Conservation (phyloP, 352 stramenopile species). For the Pythium guiyangense region DNA sequence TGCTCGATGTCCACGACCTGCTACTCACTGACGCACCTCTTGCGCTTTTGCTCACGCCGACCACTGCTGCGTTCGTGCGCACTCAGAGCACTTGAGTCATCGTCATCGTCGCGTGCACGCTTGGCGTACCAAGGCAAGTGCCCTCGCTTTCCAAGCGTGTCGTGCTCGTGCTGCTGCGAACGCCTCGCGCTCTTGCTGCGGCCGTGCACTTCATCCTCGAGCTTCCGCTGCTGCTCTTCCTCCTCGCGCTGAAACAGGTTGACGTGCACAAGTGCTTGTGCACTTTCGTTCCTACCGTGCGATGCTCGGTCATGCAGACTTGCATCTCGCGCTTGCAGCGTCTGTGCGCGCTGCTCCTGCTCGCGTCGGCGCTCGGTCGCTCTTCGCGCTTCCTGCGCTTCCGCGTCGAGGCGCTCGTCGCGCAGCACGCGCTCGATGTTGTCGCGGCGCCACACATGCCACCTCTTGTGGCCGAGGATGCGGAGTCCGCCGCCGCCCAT, state of each 20-base stretch:
- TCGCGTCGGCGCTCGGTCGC: too few relatives aligned
- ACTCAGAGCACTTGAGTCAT: neutral
- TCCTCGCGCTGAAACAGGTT: slow-evolving; percentile 32
- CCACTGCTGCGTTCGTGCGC: neutral
- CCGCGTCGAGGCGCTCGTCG: slow-evolving; percentile 47
- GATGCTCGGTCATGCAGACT: too few relatives aligned
- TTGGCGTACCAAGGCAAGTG: slow-evolving; percentile 42
- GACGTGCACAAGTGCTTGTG: slow-evolving; percentile 16
- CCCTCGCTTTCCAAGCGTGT: slow-evolving; percentile 29
- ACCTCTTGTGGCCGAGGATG: slow-evolving; percentile 75
- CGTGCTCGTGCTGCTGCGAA: slow-evolving; percentile 4
- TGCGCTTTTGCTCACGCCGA: slow-evolving; percentile 29
- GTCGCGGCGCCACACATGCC: slow-evolving; percentile 82
- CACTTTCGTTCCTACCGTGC: neutral
- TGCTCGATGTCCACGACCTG: too few relatives aligned
- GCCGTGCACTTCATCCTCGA: too few relatives aligned
- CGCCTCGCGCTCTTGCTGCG: slow-evolving; percentile 1
- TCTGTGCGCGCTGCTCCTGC: slow-evolving; percentile 38
- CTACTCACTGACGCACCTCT: too few relatives aligned
- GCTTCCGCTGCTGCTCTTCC: slow-evolving; percentile 16
- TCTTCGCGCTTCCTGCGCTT: slow-evolving; percentile 28
- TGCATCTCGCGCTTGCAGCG: slow-evolving; percentile 14
- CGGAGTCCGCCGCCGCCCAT: slow-evolving; percentile 68
- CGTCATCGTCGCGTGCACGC: slow-evolving; percentile 1
- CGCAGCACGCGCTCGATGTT: slow-evolving; percentile 76